Conservation (phyloP, 257 asterid species). For the Ligustrum vulgare region DNA sequence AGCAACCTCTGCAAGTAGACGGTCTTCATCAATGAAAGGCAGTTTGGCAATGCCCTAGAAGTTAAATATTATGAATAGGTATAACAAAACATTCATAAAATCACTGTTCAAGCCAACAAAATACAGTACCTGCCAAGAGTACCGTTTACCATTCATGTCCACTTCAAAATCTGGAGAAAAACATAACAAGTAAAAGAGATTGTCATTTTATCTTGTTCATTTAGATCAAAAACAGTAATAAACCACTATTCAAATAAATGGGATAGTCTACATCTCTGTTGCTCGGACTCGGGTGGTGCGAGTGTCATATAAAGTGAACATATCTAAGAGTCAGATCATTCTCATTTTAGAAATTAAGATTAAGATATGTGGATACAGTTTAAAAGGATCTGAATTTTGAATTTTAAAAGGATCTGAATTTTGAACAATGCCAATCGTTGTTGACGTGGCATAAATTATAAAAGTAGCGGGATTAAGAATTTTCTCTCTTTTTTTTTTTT, state of each 20-base stretch:
- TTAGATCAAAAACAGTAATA: background rate
- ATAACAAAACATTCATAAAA: slow-evolving; percentile 11
- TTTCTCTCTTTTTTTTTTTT: no score
- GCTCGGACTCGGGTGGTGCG: no score
- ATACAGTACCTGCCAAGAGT: slow-evolving; percentile 76
- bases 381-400: no score
- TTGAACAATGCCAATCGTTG: no score
- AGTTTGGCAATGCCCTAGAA: slow-evolving; percentile 88
- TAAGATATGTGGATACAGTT: no score
- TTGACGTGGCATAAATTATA: no score
- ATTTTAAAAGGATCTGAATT: no score
- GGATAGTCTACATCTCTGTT: background rate
- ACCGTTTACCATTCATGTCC: slow-evolving; percentile 96
- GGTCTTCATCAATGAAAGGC: slow-evolving; percentile 91
- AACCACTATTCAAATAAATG: background rate
- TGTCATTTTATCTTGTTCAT: background rate
- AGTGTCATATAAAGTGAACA: no score
- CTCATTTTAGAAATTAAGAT: no score
- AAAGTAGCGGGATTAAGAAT: no score
- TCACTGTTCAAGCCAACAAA: background rate
- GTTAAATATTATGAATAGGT: slow-evolving; percentile 8
- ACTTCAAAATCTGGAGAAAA: slow-evolving; percentile 76
- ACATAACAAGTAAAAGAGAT: background rate
- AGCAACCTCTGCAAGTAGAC: slow-evolving; percentile 87
- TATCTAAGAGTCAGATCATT: no score